Evolutionary conservation across 2,329 filamentous ascomycete genomes (phyloP), one percentile per base, ranked within the genome.

Genomic region (Pyricularia sp.): DNA sequence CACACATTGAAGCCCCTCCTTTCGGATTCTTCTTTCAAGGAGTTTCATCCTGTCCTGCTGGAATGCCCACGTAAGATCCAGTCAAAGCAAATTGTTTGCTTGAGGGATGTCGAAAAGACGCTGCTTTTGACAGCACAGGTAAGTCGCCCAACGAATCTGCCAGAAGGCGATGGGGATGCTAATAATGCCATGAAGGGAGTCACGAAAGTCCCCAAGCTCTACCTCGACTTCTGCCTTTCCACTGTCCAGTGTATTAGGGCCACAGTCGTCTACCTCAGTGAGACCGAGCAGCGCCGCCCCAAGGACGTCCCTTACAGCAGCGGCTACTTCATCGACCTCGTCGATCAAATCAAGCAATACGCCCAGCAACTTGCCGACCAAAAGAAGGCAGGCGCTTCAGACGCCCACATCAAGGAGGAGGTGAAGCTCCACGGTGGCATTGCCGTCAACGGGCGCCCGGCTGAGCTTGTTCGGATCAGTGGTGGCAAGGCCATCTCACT

Each of bases 261-360:
- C 72, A 95, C 93, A 70, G 92, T 96, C 79, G 90, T 93, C 79
- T 90, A 90, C 79, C 85, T 97, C 72, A 90, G 88, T 83, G 93
- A 96, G 78, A 89, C 89, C 78, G 94, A 98, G 79, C 92, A 94
- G 81, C 90, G 90, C 73, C 88, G 92, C 78, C 91, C 92, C 70
- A 84, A 88, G 80, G 94, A 98, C 80, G 90, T 91, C 75, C 93
- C 93, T 73, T 98, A 97, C 84, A 95, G 90, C 85, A 93, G 92
- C 86, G 92, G 92, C 77, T 98, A 98, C 81, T 97, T 97, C 78
- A 90, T 97, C 81, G 94, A 98, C 82, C 89, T 98, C 71, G 90
- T 96, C 78, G 92, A 96, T 78, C 94, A 97, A 86, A 93, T 97
- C 75, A 88, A 90, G 78, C 88, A 92, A 78, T 97, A 97, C 87